phyloP scores from a whole-genome alignment of 2,329 filamentous ascomycete genomes.

The Fusarium phyllophilum region DNA sequence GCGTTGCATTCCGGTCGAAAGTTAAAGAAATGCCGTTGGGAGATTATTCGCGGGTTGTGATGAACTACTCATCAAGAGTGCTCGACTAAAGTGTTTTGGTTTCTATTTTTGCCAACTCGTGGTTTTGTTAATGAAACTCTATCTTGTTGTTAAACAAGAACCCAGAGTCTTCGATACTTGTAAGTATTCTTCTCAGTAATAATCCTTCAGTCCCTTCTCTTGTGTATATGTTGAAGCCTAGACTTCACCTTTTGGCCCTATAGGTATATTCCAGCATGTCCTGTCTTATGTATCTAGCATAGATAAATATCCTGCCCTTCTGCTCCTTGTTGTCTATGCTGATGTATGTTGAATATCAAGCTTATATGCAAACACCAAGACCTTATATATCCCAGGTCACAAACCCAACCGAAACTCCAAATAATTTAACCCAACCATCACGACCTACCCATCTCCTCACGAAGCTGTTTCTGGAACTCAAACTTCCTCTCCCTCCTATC shows the following conservation, averaged over 20 bases:
- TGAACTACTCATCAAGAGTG: not conserved
- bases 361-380: not conserved
- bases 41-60: no score
- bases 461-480: constrained; percentile 17
- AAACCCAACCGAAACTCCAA: not conserved
- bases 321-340: not conserved
- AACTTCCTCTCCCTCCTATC: constrained; percentile 16
- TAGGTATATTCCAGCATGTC: not conserved
- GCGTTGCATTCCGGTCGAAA: not conserved
- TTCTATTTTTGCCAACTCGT: not conserved
- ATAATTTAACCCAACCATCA: not conserved
- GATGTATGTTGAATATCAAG: constrained; percentile 17
- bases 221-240: not conserved
- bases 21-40: not conserved
- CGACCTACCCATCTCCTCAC: not conserved
- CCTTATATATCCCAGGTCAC: not conserved
- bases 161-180: no score
- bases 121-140: not conserved
- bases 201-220: not conserved
- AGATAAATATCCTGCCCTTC: not conserved
- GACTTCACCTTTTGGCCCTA: fast-evolving
- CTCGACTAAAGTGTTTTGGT: not conserved
- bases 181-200: not conserved
- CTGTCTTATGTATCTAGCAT: not conserved
- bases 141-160: not conserved